A percentile compares a stretch with the other conserved stretches of the same genome.
Evolutionary conservation across 345 rosid genomes (phyloP).

Genomic region (Clarkia xantiana): DNA sequence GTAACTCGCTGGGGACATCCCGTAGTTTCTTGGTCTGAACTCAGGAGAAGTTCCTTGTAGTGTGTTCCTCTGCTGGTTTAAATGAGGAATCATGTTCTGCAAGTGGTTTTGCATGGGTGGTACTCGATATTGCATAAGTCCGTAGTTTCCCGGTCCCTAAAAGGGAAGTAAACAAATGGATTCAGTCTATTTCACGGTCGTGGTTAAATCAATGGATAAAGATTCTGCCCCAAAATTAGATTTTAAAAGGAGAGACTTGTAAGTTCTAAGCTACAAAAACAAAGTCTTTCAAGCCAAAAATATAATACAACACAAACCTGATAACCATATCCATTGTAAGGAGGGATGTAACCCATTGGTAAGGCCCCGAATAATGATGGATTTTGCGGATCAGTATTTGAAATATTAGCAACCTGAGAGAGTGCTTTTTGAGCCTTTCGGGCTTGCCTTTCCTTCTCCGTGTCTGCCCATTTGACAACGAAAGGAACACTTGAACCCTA

Average conservation of each 20-base stretch:
- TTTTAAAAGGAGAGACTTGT: too few species aligned
- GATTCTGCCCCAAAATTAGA: too few species aligned
- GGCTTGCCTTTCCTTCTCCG: constrained; percentile 95
- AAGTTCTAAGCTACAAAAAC: not conserved
- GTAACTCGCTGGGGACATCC: constrained; percentile 60
- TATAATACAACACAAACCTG: constrained; percentile 33
- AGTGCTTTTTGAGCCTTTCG: constrained; percentile 86
- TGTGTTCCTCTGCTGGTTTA: constrained; percentile 45
- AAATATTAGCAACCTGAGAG: constrained; percentile 34
- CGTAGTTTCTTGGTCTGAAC: constrained; percentile 61
- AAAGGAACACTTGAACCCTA: constrained; percentile 92
- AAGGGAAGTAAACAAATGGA: not conserved
- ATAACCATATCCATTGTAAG: constrained; percentile 84
- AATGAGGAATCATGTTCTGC: constrained; percentile 49
- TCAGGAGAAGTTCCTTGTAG: constrained; percentile 57
- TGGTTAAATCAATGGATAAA: too few species aligned
- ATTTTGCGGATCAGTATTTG: constrained; percentile 55
- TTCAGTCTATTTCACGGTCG: too few species aligned
- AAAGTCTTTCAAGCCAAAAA: constrained; percentile 1
- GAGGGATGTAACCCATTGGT: constrained; percentile 75
- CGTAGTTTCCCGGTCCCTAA: constrained; percentile 80
- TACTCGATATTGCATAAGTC: constrained; percentile 68
- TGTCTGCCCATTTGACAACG: constrained; percentile 99
- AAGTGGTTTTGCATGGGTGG: constrained; percentile 89
- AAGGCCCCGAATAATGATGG: constrained; percentile 78